These are phyloP conservation scores for Cladophialophora chaetospira DNA, from an alignment of 2,329 filamentous ascomycete species.

Conservation along the genomic window DNA sequence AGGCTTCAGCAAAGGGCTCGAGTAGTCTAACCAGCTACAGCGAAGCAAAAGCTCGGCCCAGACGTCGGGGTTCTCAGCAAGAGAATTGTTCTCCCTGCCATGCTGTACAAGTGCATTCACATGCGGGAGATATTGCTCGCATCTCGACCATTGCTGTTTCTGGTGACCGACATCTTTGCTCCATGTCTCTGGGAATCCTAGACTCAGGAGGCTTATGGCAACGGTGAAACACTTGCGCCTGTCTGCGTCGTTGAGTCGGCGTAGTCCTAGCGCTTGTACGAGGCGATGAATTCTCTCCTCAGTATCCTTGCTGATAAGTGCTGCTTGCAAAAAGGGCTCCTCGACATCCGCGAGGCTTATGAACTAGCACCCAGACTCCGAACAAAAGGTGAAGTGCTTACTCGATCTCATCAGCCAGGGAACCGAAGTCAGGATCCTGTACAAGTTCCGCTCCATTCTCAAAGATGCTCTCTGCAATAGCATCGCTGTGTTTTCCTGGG, in stretches of 20 bases:
- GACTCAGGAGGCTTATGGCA: neutral
- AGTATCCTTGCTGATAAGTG: neutral
- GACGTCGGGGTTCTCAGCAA: neutral
- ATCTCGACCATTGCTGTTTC: neutral
- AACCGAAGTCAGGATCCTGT: neutral
- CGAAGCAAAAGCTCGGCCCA: constrained; percentile 22
- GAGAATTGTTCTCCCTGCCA: neutral
- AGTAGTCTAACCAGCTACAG: constrained; percentile 18
- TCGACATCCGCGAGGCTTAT: neutral
- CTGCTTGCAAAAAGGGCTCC: neutral
- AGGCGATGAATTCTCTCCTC: neutral
- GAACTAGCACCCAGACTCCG: neutral
- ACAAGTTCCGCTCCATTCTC: neutral
- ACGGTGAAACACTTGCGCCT: neutral
- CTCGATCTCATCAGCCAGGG: neutral
- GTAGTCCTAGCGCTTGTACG: neutral
- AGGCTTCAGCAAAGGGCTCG: no score
- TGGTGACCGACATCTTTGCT: neutral
- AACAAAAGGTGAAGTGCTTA: neutral
- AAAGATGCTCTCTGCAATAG: neutral
- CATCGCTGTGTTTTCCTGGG: neutral
- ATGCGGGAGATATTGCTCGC: neutral
- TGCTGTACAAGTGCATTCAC: neutral
- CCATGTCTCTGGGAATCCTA: neutral
- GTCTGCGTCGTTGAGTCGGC: neutral